phyloP scores from a whole-genome alignment of 2,329 filamentous ascomycete genomes.

The Aureobasidium melanogenum region DNA sequence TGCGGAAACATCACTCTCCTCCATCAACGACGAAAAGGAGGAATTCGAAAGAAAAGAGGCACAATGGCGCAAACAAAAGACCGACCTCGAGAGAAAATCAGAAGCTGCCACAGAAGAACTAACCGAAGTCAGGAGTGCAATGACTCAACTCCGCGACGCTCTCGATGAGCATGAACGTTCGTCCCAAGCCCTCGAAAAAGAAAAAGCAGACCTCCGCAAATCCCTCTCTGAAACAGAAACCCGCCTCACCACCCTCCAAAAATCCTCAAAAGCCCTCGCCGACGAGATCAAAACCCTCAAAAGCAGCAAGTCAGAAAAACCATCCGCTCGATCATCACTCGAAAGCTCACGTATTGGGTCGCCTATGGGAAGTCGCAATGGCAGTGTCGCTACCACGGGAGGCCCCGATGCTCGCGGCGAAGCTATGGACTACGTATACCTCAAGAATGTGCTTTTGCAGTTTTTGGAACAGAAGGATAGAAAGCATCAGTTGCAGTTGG shows the following conservation, averaged over 20 bases:
- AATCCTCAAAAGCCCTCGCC: constrained; percentile 52
- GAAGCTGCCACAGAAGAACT: constrained; percentile 64
- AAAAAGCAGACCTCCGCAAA: constrained; percentile 65
- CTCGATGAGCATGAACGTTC: constrained; percentile 84
- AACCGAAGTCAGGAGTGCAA: constrained; percentile 65
- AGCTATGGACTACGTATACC: constrained; percentile 51
- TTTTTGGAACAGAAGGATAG: constrained; percentile 76
- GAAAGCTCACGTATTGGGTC: constrained; percentile 46
- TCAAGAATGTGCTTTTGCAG: constrained; percentile 74
- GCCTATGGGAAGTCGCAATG: constrained; percentile 30
- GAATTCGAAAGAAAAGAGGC: constrained; percentile 65
- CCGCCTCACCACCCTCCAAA: constrained; percentile 71
- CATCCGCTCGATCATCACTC: constrained; percentile 50
- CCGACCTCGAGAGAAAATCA: constrained; percentile 65
- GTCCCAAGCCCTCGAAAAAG: constrained; percentile 72
- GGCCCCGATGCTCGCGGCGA: constrained; percentile 11
- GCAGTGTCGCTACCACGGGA: constrained; percentile 17
- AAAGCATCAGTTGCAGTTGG: constrained; percentile 63
- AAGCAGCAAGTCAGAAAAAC: constrained; percentile 26
- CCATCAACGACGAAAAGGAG: constrained; percentile 64
- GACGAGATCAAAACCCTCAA: constrained; percentile 49
- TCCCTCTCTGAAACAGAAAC: constrained; percentile 69
- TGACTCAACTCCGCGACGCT: constrained; percentile 67
- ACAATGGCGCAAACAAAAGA: constrained; percentile 63
- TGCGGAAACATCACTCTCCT: constrained; percentile 66